phyloP scores from a whole-genome alignment of 1,139 yeast species.

The Taiozyma sp. region DNA sequence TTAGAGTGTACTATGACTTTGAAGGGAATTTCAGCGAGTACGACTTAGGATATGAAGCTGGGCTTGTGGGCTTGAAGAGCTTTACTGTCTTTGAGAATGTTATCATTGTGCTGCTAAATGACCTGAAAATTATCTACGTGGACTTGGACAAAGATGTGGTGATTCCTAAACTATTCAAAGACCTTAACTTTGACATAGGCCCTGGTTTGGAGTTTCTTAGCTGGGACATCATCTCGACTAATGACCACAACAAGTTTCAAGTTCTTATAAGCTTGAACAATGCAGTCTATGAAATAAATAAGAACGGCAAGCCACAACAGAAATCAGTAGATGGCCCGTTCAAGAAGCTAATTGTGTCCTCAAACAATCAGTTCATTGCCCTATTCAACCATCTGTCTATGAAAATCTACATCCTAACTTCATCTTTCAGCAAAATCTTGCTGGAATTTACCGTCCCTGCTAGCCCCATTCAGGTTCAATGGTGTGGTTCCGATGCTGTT shows the following conservation, averaged over 20 bases:
- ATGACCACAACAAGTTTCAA: constrained; percentile 3
- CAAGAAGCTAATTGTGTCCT: constrained; percentile 46
- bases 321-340: constrained; percentile 49
- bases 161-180: constrained; percentile 10
- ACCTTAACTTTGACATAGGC: constrained; percentile 6
- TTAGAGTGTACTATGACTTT: constrained; percentile 65
- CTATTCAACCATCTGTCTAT: constrained; percentile 41
- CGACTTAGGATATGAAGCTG: constrained; percentile 6
- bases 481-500: constrained; percentile 90
- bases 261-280: constrained; percentile 13
- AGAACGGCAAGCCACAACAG: constrained; percentile 13
- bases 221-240: constrained; percentile 12
- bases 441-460: constrained; percentile 41
- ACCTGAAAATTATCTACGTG: constrained; percentile 10
- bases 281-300: constrained; percentile 10
- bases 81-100: constrained; percentile 28
- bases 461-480: constrained; percentile 45
- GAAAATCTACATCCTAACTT: constrained; percentile 49
- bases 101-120: constrained; percentile 24
- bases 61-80: constrained; percentile 16
- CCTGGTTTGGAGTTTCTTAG: constrained; percentile 11
- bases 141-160: constrained; percentile 8
- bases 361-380: constrained; percentile 59
- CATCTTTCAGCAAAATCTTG: constrained; percentile 46
- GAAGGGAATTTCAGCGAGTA: constrained; percentile 28